Base-by-base conservation (phyloP, 2,329 filamentous ascomycete genomes). In the Nigrospora oryzae region DNA sequence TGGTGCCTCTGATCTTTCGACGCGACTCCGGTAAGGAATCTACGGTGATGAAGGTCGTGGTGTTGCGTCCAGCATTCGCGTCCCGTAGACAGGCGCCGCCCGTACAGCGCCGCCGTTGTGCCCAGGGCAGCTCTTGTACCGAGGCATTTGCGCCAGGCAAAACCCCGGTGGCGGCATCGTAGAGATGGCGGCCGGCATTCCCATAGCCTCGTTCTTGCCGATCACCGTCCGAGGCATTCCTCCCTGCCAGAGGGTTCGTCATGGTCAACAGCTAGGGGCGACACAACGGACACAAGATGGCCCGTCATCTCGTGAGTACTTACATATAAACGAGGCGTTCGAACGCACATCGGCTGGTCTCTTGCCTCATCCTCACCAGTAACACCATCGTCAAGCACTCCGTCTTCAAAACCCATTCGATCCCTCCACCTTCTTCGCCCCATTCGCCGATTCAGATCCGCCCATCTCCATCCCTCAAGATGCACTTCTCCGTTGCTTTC, bases 401-500 rank as follows among this genome's bases (percentile, higher is more conserved):
- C 15, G 7, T 37, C 38, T 31, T 38, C 19, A 14, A 32, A 30
- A 40, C 36, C 39, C 19, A 16, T 35, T 38, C 36, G 7, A 14
- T 23, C 51, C 50, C 46, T 50, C 56, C 48, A 46, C 43, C 36
- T 32, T 49, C 47, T 50, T 44, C 45, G 46, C 32, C 32, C 38
- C 47, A 36, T 42, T 48, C 44, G 43, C 46, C 51, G 43, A 44
- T 41, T 45, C 34, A 46, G 45, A 35, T 39, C 32, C 43, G 44
- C 46, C 40, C 34, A 51, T 48, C 43, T 46, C 31, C 32, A 42
- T 49, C 44, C 48, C 38, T 53, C 59, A 68, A 66, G 46, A 71
- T 71, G 68, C 67, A 67, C 62, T 64, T 66, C 63, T 57, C 62
- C 44, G 44, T 63, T 49, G 56, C 58, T 44, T 47, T 63, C 48